These are phyloP conservation scores for Rhynchospora tenuis DNA, from an alignment of 176 grass and related monocot genomes.

Conservation along the genomic window DNA sequence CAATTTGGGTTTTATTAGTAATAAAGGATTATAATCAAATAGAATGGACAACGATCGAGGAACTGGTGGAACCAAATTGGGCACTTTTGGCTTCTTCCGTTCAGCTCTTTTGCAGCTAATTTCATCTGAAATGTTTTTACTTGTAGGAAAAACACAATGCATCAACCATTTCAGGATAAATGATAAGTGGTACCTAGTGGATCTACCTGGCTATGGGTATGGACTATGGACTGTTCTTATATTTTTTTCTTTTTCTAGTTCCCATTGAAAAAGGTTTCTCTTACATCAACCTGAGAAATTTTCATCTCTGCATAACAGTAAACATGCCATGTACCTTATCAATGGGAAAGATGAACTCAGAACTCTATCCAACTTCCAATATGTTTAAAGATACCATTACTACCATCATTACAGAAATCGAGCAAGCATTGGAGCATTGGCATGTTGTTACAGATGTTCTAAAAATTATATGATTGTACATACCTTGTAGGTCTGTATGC, in stretches of 20 bases:
- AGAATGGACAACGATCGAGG: neutral
- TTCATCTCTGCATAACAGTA: neutral
- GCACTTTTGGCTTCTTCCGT: neutral
- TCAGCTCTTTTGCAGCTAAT: neutral
- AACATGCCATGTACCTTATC: neutral
- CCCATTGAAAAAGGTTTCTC: neutral
- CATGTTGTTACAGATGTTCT: neutral
- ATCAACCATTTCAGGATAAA: conserved; percentile 99
- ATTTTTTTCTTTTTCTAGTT: conserved; percentile 1
- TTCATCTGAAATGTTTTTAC: conserved; percentile 9
- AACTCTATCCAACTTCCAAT: neutral
- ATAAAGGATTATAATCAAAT: neutral
- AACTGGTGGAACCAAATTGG: neutral
- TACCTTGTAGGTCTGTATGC: neutral
- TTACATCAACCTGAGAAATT: neutral
- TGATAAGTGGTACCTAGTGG: conserved; percentile 94
- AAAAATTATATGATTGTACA: neutral
- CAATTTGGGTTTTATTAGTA: neutral
- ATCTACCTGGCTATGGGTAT: conserved; percentile 98
- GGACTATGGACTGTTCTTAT: conserved; percentile 33
- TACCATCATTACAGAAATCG: neutral
- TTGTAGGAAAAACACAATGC: conserved; percentile 88
- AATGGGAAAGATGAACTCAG: neutral
- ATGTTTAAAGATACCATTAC: neutral
- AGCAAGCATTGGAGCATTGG: neutral